phyloP scores from a whole-genome alignment of 495 filamentous ascomycete genomes.

The Neurospora sp. region DNA sequence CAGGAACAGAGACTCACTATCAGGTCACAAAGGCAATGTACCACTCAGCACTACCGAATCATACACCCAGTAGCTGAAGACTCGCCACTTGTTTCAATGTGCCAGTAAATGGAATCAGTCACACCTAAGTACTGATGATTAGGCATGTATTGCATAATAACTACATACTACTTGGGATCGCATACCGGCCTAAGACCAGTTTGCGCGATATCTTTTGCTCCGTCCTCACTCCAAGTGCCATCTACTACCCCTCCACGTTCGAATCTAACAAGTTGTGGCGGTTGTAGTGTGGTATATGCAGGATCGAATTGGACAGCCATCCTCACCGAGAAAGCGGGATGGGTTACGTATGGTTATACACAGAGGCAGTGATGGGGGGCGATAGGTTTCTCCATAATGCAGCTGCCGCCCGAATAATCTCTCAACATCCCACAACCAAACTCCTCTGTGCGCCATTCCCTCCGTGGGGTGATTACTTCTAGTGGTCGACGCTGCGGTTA shows the following conservation, averaged over 20 bases:
- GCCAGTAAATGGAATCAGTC: not conserved
- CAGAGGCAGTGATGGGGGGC: not conserved
- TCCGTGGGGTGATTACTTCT: not conserved
- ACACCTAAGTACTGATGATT: not conserved
- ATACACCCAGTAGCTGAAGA: not conserved
- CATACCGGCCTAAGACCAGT: not conserved
- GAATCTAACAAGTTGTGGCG: not conserved
- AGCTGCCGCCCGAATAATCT: not conserved
- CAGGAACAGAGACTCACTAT: not conserved
- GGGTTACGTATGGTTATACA: not conserved
- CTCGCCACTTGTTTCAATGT: not conserved
- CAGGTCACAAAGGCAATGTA: not conserved
- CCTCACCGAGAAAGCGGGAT: not conserved
- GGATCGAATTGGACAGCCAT: not conserved
- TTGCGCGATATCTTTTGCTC: not conserved
- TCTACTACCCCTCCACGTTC: not conserved
- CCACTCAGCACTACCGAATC: not conserved
- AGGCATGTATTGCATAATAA: not conserved
- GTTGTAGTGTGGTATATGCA: not conserved
- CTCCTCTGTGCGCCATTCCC: not conserved
- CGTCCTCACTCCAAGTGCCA: not conserved
- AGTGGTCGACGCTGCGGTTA: slow-evolving; percentile 19
- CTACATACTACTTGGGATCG: not conserved
- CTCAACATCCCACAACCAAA: not conserved
- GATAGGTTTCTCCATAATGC: not conserved